Conservation (phyloP, 2,329 filamentous ascomycete species). For the Arachnomyces sp. region DNA sequence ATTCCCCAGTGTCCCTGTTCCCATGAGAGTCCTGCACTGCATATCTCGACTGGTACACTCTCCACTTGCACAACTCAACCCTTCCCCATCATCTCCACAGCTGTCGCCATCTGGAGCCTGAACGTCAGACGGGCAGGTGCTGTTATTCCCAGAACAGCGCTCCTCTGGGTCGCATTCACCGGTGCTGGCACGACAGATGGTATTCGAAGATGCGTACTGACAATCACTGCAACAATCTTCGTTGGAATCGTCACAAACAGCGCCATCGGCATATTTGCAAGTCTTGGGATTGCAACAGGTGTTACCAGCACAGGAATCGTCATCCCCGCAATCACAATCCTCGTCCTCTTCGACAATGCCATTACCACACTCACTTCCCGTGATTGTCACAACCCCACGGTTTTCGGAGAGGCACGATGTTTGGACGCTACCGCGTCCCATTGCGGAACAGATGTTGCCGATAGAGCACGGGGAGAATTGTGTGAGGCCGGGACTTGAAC, state of each 20-base stretch:
- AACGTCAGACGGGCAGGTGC: slow-evolving; percentile 66
- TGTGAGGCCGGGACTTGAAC: slow-evolving; percentile 63
- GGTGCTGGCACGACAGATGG: slow-evolving; percentile 71
- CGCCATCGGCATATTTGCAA: slow-evolving; percentile 69
- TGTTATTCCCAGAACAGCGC: slow-evolving; percentile 64
- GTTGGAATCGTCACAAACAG: slow-evolving; percentile 62
- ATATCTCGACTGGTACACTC: slow-evolving; percentile 89
- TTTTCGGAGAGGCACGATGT: slow-evolving; percentile 77
- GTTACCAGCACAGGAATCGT: slow-evolving; percentile 63
- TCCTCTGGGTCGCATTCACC: slow-evolving; percentile 82
- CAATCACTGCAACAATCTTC: slow-evolving; percentile 40
- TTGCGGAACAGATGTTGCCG: slow-evolving; percentile 86
- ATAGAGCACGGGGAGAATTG: slow-evolving; percentile 82
- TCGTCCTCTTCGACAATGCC: slow-evolving; percentile 93
- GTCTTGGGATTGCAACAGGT: slow-evolving; percentile 76
- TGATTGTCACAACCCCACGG: slow-evolving; percentile 70
- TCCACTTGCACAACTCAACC: slow-evolving; percentile 75
- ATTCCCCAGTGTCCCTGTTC: slow-evolving; percentile 59
- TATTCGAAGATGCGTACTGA: slow-evolving; percentile 46
- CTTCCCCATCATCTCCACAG: slow-evolving; percentile 54
- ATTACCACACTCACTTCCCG: slow-evolving; percentile 83
- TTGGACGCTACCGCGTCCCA: slow-evolving; percentile 69
- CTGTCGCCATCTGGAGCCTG: slow-evolving; percentile 61
- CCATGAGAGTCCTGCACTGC: slow-evolving; percentile 82
- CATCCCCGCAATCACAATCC: slow-evolving; percentile 90